A percentile compares a stretch with the other conserved stretches of the same genome.
Conservation (phyloP, 805 yeast species). For the Jamesozyma lodderae region DNA sequence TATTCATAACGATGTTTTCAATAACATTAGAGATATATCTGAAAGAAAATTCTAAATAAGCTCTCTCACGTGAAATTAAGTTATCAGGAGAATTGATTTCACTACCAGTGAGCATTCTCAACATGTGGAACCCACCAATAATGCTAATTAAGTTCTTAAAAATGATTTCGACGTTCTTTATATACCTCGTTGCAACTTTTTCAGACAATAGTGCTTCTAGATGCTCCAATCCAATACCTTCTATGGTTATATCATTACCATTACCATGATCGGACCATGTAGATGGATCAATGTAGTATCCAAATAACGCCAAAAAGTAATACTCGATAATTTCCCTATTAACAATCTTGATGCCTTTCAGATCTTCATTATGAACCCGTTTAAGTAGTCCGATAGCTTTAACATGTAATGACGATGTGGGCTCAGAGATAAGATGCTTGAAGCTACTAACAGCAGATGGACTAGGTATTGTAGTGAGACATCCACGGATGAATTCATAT, state of each 20-base stretch:
- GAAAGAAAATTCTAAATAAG: constrained; percentile 35
- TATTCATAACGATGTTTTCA: constrained; percentile 24
- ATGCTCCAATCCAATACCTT: constrained; percentile 12
- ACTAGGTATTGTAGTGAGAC: constrained; percentile 43
- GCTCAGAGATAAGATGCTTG: constrained; percentile 29
- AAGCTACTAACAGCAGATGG: constrained; percentile 42
- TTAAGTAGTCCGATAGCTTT: constrained; percentile 12
- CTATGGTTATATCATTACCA: constrained; percentile 4
- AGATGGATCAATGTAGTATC: constrained; percentile 17
- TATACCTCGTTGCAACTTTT: constrained; percentile 20
- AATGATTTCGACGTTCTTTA: constrained; percentile 21
- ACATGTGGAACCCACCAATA: constrained; percentile 25
- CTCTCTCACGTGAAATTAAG: constrained; percentile 5
- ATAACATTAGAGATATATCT: constrained; percentile 33
- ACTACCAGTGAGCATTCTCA: constrained; percentile 4
- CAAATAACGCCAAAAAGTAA: constrained; percentile 25
- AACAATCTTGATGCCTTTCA: constrained; percentile 18
- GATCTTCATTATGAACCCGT: constrained; percentile 17
- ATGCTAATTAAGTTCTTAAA: constrained; percentile 17
- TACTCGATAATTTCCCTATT: constrained; percentile 28
- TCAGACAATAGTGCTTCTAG: constrained; percentile 15
- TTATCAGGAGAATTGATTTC: constrained; percentile 1
- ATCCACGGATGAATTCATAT: constrained; percentile 38
- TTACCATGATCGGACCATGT: constrained; percentile 13
- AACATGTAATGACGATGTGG: constrained; percentile 28